A percentile compares a stretch with the other conserved stretches of the same genome.
Evolutionary conservation across 352 stramenopile genomes (phyloP).

Genomic region (Pythium folliculosum): DNA sequence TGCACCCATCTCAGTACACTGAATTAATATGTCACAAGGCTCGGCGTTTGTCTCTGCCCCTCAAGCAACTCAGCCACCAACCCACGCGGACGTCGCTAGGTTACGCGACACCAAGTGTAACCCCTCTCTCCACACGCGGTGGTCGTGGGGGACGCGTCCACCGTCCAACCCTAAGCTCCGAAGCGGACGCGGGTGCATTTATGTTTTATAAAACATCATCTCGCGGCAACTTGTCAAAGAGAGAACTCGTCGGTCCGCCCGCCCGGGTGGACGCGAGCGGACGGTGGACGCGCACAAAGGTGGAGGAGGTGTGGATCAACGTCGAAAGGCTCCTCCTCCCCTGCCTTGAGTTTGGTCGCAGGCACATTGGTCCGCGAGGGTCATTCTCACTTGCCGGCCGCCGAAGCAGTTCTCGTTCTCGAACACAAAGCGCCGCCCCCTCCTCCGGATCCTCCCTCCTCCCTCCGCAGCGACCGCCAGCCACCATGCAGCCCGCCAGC

Average conservation of each 20-base stretch:
- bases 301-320: slow-evolving; percentile 33
- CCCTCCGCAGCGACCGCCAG: not conserved
- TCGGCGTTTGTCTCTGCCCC: slow-evolving; percentile 2
- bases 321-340: slow-evolving; percentile 36
- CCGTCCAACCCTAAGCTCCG: slow-evolving; percentile 16
- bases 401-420: slow-evolving; percentile 17
- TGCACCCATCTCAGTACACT: slow-evolving; percentile 16
- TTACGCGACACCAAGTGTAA: slow-evolving; percentile 3
- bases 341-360: slow-evolving; percentile 30
- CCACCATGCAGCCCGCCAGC: slow-evolving; percentile 11
- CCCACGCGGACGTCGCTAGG: slow-evolving; percentile 2
- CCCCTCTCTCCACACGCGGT: not conserved
- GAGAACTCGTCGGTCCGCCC: not conserved
- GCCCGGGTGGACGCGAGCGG: slow-evolving; percentile 7
- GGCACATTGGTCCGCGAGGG: slow-evolving; percentile 27
- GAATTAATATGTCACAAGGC: slow-evolving; percentile 9
- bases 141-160: slow-evolving; percentile 1
- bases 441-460: not conserved
- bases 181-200: slow-evolving; percentile 15
- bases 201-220: slow-evolving; percentile 11
- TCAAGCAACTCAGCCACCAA: slow-evolving; percentile 12
- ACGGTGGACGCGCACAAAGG: slow-evolving; percentile 19
- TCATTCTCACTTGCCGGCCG: slow-evolving; percentile 16
- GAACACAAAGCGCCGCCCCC: slow-evolving; percentile 14
- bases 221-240: slow-evolving; percentile 21